Base-by-base conservation (phyloP, 768 basidiomycete genomes). In the Pisolithus microcarpus region DNA sequence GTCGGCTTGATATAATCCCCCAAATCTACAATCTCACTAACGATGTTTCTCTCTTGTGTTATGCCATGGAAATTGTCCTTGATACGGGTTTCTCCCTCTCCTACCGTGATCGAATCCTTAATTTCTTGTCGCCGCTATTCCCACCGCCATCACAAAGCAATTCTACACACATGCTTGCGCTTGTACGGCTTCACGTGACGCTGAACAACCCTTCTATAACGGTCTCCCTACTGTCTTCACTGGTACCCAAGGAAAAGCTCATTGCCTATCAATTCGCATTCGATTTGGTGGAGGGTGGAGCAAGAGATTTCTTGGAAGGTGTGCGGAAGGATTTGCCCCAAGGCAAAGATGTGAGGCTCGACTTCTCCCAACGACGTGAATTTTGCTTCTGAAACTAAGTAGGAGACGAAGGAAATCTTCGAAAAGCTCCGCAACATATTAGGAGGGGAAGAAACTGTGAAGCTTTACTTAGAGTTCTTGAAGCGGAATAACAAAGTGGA, bases 181-280 rank as follows among this genome's bases (percentile, higher is more conserved):
- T 98, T 52, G 91, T 91, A 6, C 89, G 93, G 15, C 78, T 98
- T 36, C 83, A 94, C 60, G 86, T 98, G 38, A 90, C 92, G 18
- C 76, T 96, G 48, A 86, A 88, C 63, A 85, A 84, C 51, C 78
- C 87, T n/a, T 76, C 84, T 3, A 73, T 92, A 47, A 88, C 91
- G 1, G 76, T 89, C 7, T 76, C 83, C 13, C 76, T 94, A 47
- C 68, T 96, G 52, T 76, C 73, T 2, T 84, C 84, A 3, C 75
- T 96, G 8, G 76, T 92, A 13, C 76, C 78, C 5, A 76, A 77
- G 54, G 80, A 93, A 58, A 78, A 79, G 38, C 72, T 92, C 10
- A 72, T 95, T 23, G 93, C 92, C 1, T 95, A 93, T 66, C 96
- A 99, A 65, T 82, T 97, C 63, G 92, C 89, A 0, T 98, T 98